Base-by-base conservation (phyloP, 257 asterid genomes). In the Anisodus acutangulus region DNA sequence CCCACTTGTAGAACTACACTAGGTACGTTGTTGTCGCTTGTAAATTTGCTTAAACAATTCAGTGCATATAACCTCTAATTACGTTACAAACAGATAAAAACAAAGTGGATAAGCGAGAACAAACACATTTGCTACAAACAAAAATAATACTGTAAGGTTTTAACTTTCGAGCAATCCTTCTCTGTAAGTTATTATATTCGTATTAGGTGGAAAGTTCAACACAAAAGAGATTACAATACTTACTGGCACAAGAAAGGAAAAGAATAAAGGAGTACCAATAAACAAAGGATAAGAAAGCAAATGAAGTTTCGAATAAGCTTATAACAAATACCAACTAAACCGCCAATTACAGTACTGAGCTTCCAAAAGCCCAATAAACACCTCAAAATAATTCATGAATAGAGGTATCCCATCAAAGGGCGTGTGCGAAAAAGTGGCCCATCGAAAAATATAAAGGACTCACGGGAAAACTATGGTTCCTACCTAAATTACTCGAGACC, bases 211-310 rank as follows among this genome's bases (percentile, higher is more conserved):
- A 51, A 76, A 26, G 47, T 76, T 74, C 26, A 26, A 51, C 63
- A 22, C 63, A 22, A 74, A 7, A 49, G 81, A 49, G n/a, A 74
- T 49, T 22, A 74, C 81, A 74, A 49, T 53, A 51, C 62, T 37
- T 2, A 26, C 63, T 51, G 47, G 22, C 39, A 76, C 63, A 76
- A 31, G 26, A 76, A 76, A 22, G 47, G 22, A 49, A 22, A 26
- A 26, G 63, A 76, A 76, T 4, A 51, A 3, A 6, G 11, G 59
- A 47, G 63, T 26, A 26, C 43, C 60, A 19, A 19, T n/a, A 6
- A 41, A 41, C 5, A 3, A 41, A 6, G 45, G 45, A 19, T 22
- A 12, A 76, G 63, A 76, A 76, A 76, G 80, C 63, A 31, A 76
- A 51, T 26, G 81, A 51, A 22, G 13, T 51, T 76, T 4, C 6